Evolutionary conservation across 352 stramenopile species (phyloP).

Genomic region (Globisporangium camurandrum): DNA sequence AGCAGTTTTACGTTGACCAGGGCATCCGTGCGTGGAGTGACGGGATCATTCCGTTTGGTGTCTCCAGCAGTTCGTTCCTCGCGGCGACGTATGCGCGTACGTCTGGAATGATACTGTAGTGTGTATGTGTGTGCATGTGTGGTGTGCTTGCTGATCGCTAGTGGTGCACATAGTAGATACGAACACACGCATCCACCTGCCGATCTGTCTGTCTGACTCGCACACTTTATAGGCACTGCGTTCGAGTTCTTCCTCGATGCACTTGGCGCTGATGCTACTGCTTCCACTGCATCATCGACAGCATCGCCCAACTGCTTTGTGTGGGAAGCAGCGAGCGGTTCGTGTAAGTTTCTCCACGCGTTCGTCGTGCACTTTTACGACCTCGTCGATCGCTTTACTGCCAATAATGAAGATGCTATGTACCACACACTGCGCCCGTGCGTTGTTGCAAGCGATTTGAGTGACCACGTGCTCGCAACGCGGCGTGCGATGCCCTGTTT

Average conservation of each 20-base stretch:
- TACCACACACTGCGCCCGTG: conserved; percentile 31
- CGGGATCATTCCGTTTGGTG: conserved; percentile 62
- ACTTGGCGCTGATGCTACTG: background rate
- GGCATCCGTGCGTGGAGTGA: conserved; percentile 72
- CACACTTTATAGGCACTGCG: conserved; percentile 20
- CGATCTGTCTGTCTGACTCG: no score
- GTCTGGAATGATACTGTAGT: conserved; percentile 1
- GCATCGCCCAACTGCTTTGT: conserved; percentile 58
- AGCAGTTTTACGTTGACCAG: conserved; percentile 72
- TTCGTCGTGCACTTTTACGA: conserved; percentile 65
- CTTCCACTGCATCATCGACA: background rate
- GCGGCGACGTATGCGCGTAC: conserved; percentile 52
- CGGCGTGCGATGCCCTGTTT: conserved; percentile 59
- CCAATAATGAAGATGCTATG: conserved; percentile 17
- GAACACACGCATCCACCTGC: no score
- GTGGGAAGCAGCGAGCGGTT: conserved; percentile 76
- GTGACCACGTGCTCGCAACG: conserved; percentile 56
- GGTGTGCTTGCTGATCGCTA: no score
- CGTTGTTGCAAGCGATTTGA: conserved; percentile 66
- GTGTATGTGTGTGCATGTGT: background rate
- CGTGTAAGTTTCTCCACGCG: conserved; percentile 73
- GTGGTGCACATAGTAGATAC: no score
- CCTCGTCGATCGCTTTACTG: conserved; percentile 22
- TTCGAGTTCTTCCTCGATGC: conserved; percentile 38
- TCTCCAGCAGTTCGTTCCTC: conserved; percentile 76